phyloP scores from a whole-genome alignment of 805 yeast species.

The Babjeviella inositovora region DNA sequence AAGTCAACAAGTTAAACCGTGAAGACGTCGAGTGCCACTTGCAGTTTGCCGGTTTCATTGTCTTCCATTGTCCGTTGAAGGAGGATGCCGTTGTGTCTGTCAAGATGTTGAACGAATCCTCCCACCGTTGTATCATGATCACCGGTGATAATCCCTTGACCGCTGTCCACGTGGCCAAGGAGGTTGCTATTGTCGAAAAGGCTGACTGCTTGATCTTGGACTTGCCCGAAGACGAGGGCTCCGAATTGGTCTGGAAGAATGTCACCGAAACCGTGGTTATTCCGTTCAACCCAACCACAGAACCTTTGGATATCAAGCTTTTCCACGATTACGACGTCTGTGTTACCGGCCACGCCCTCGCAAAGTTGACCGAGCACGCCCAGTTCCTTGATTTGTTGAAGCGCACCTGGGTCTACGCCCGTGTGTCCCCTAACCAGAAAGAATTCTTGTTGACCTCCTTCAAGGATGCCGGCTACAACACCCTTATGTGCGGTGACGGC shows the following conservation, averaged over 20 bases:
- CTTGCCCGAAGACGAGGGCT: slow-evolving; percentile 43
- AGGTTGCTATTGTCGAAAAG: slow-evolving; percentile 75
- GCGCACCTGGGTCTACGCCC: slow-evolving; percentile 93
- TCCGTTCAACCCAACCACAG: slow-evolving; percentile 46
- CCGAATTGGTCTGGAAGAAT: slow-evolving; percentile 68
- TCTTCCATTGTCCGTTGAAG: slow-evolving; percentile 95
- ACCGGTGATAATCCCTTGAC: slow-evolving; percentile 98
- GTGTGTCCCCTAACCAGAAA: slow-evolving; percentile 94
- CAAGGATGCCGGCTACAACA: slow-evolving; percentile 79
- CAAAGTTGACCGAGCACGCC: slow-evolving; percentile 43
- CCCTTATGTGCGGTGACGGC: slow-evolving; percentile 99
- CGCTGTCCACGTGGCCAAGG: slow-evolving; percentile 94
- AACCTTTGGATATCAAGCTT: slow-evolving; percentile 35
- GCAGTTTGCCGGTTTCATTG: slow-evolving; percentile 80
- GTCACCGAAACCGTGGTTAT: slow-evolving; percentile 61
- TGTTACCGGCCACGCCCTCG: slow-evolving; percentile 83
- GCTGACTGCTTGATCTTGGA: slow-evolving; percentile 80
- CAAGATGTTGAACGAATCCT: slow-evolving; percentile 83
- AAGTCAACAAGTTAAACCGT: slow-evolving; percentile 49
- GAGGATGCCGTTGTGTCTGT: slow-evolving; percentile 84
- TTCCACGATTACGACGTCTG: slow-evolving; percentile 71
- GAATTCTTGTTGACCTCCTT: slow-evolving; percentile 76
- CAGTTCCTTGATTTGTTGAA: slow-evolving; percentile 63
- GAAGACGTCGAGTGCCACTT: slow-evolving; percentile 62
- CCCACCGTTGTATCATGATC: slow-evolving; percentile 94